These are phyloP conservation scores for Ustilago sp. DNA, from an alignment of 1,284 basidiomycete genomes.

Conservation along the genomic window DNA sequence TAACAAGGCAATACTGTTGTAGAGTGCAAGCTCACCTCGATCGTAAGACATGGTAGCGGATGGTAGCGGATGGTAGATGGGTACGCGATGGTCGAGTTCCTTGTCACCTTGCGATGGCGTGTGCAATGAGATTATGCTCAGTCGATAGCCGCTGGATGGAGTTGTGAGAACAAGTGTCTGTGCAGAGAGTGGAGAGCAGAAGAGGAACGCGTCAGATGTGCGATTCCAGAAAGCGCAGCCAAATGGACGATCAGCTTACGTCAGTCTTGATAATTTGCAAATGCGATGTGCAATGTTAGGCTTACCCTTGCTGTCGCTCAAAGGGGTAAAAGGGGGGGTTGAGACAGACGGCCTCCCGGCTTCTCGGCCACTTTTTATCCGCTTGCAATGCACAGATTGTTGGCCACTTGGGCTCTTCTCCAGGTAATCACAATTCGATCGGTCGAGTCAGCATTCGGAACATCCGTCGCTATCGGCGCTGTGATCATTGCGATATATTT, in stretches of 20 bases:
- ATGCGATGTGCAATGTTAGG: background rate
- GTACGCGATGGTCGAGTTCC: background rate
- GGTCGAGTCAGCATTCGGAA: background rate
- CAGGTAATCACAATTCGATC: background rate
- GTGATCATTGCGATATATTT: too few relatives aligned
- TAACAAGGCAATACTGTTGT: background rate
- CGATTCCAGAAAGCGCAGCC: background rate
- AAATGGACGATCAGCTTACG: conserved; percentile 14
- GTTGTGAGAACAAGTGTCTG: conserved; percentile 10
- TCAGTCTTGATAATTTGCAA: conserved; percentile 16
- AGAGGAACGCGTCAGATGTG: conserved; percentile 38
- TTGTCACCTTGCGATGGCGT: conserved; percentile 1
- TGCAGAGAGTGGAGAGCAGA: conserved; percentile 10
- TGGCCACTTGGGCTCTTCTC: background rate
- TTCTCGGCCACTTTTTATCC: background rate
- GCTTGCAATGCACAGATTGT: background rate
- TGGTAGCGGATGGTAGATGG: background rate
- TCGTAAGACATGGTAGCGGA: conserved; percentile 56
- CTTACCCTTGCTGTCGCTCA: background rate
- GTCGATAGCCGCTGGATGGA: background rate
- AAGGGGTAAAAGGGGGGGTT: background rate
- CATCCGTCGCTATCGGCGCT: too few relatives aligned
- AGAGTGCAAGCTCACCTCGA: conserved; percentile 39
- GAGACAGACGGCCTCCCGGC: background rate
- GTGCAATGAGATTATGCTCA: background rate